Evolutionary conservation across 345 rosid species (phyloP).

Genomic region (Aurinia saxatilis): DNA sequence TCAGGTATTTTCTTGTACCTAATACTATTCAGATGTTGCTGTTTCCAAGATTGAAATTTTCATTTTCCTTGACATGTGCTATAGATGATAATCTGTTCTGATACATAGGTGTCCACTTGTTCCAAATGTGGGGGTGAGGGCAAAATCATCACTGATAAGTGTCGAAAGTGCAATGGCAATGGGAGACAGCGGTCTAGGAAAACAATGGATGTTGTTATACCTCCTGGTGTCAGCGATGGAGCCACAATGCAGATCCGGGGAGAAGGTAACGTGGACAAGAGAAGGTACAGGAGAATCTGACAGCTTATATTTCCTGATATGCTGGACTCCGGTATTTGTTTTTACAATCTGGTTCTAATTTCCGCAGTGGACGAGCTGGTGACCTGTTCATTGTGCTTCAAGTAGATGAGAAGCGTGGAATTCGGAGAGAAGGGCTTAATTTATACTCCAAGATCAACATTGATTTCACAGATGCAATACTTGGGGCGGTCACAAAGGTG

Average conservation of each 20-base stretch:
- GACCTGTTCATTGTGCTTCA: conserved; percentile 64
- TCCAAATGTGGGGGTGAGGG: conserved; percentile 77
- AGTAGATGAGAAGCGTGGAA: conserved; percentile 67
- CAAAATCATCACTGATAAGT: conserved; percentile 64
- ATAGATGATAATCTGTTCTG: conserved; percentile 25
- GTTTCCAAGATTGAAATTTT: background rate
- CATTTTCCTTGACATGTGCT: conserved; percentile 8
- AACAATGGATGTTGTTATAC: conserved; percentile 49
- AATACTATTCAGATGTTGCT: background rate
- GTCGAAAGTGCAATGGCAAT: conserved; percentile 55
- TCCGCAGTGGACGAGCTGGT: conserved; percentile 59
- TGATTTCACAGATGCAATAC: conserved; percentile 78
- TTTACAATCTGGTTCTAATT: background rate
- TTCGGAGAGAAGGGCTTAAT: conserved; percentile 70
- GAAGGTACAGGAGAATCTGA: conserved; percentile 38
- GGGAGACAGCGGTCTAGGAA: conserved; percentile 54
- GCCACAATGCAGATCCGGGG: conserved; percentile 60
- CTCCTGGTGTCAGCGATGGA: conserved; percentile 79
- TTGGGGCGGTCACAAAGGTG: conserved; percentile 69
- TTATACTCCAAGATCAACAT: conserved; percentile 66
- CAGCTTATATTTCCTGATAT: background rate
- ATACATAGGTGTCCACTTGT: conserved; percentile 75
- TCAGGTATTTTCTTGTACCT: conserved; percentile 43
- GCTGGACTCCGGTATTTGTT: background rate
- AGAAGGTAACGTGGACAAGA: conserved; percentile 64